These are phyloP conservation scores for Inga oerstediana DNA, from an alignment of 306 rosid genomes.

Conservation along the genomic window DNA sequence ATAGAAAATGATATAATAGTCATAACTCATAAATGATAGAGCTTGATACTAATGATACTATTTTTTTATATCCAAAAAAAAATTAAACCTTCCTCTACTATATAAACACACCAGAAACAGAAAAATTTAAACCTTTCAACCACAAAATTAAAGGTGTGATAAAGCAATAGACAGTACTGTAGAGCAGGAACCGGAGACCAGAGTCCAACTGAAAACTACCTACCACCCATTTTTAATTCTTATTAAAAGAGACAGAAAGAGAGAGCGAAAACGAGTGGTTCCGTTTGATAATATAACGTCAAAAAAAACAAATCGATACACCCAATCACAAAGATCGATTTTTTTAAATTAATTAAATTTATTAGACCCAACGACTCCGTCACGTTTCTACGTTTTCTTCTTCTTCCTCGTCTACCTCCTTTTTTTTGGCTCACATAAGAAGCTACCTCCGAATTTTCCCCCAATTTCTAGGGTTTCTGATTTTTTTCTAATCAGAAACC, in stretches of 20 bases:
- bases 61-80: no score
- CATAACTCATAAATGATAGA: neutral
- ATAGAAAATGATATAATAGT: no score
- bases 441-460: neutral
- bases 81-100: no score
- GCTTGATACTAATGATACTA: neutral
- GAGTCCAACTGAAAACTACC: constrained; percentile 49
- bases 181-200: neutral
- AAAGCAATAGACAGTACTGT: neutral
- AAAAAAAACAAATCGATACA: constrained; percentile 19
- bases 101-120: neutral
- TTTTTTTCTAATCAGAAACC: constrained; percentile 13
- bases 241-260: neutral
- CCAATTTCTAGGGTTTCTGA: constrained; percentile 52
- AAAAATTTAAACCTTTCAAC: neutral
- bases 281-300: no score
- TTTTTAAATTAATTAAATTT: neutral
- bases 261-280: neutral
- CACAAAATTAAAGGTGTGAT: neutral
- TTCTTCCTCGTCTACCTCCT: constrained; percentile 11
- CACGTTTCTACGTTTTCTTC: constrained; percentile 26
- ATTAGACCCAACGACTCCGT: constrained; percentile 7
- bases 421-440: neutral
- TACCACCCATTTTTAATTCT: constrained; percentile 27
- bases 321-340: constrained; percentile 3